Evolutionary conservation across 805 yeast species (phyloP).

Genomic region (Komagataella ulmi): DNA sequence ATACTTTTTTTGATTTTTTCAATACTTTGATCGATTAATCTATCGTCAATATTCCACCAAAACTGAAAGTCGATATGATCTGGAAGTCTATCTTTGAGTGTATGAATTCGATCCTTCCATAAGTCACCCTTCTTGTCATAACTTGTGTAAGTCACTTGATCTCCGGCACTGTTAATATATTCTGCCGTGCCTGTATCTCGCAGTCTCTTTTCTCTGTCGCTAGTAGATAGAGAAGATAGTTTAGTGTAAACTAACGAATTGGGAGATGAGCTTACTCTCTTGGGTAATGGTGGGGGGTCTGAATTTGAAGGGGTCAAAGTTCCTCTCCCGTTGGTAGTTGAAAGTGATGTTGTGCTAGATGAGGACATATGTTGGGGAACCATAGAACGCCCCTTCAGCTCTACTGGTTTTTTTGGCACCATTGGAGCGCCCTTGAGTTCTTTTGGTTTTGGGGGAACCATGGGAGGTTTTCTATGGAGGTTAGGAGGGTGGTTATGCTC

Average conservation of each 20-base stretch:
- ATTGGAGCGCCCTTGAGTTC: slow-evolving; percentile 16
- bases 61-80: slow-evolving; percentile 21
- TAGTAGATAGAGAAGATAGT: neutral
- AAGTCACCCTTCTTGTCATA: slow-evolving; percentile 35
- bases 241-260: neutral
- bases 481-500: neutral
- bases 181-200: neutral
- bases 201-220: neutral
- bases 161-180: neutral
- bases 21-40: neutral
- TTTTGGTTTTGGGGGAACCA: slow-evolving; percentile 1
- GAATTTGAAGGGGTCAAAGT: neutral
- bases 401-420: slow-evolving; percentile 33
- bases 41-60: slow-evolving; percentile 29
- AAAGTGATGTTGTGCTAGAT: slow-evolving; percentile 18
- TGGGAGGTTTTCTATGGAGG: neutral
- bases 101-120: slow-evolving; percentile 39
- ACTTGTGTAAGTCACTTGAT: neutral
- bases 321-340: slow-evolving; percentile 4
- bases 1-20: slow-evolving; percentile 6
- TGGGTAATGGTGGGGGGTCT: neutral
- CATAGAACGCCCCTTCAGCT: slow-evolving; percentile 17
- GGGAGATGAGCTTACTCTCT: neutral
- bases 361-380: slow-evolving; percentile 7
- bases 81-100: slow-evolving; percentile 24